Evolutionary conservation across 257 asterid genomes (phyloP), one percentile per base, ranked within the genome.

Genomic region (Primulina huaijiensis): DNA sequence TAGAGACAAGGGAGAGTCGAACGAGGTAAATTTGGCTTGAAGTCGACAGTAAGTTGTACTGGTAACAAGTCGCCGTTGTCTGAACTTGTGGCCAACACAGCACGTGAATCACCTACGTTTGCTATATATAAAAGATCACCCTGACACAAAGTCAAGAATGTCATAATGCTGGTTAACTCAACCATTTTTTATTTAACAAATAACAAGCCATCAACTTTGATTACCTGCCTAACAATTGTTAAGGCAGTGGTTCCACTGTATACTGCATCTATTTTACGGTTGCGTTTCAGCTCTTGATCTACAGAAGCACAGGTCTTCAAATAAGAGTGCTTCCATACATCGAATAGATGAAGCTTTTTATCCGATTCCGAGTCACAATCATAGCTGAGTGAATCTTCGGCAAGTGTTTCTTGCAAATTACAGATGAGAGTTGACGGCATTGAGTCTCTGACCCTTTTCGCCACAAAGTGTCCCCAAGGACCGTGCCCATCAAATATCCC

Each of bases 401-500:
- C 87, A 4, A 91, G 83, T 2, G 80, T 59, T 62, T 94, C 93
- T 76, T 91, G 96, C 98, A 97, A 94, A 76, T 76, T 77, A 72
- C 90, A 79, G 52, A 87, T 88, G 65, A 93, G 90, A 58, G 90
- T 79, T 17, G 88, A 73, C 10, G 90, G 87, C 83, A 93, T 77
- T 17, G 92, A 86, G 72, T 90, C 96, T 71, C 98, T 80, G 30
- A 93, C 96, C 30, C 67, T 76, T 83, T 93, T 93, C 5, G 99
- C 85, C 80, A 93, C 97, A 77, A 77, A 86, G 83, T 93, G 95
- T 34, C 98, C 98, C 98, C 99, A 93, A 17, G 89, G 90, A 53
- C 99, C 99, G 67, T 93, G 99, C 52, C 99, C 99, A 20, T 93
- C 99, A 70, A 93, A 93, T 78, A 93, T 82, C 77, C 99, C 99